Evolutionary conservation across 2,329 filamentous ascomycete genomes (phyloP), one percentile per base, ranked within the genome.

Genomic region (Domatiomyces catenatus): DNA sequence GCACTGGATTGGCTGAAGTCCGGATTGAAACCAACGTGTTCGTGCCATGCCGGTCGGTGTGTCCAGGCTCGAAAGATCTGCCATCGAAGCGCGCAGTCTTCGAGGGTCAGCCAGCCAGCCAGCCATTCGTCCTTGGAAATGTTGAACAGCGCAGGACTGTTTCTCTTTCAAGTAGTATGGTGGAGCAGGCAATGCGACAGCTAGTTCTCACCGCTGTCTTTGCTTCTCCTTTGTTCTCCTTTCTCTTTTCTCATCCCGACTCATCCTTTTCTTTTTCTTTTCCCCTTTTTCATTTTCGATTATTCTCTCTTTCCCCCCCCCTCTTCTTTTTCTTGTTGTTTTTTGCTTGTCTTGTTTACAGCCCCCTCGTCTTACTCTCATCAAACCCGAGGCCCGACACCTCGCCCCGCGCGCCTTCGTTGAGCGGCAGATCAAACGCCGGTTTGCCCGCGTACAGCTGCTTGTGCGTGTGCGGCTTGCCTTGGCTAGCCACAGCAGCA

Each of bases 391-490:
- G 26, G 15, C 56, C 55, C 42, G 56, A 20, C 8, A 58, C 57
- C 48, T 59, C 57, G 2, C 56, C 56, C 43, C 60, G n/a, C 65
- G 65, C 63, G 84, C 83, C 66, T 84, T 78, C 44, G 82, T 83
- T 81, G 66, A 77, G 74, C 66, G 77, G 79, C 55, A 78, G 77
- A n/a, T 78, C 76, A 64, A 84, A 87, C 7, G 83, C 84, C 45
- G 80, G 75, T 62, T 79, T 80, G 28, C 87, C 87, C 15, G 81
- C 86, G 66, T 94, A 94, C 58, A 94, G 67, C 71, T 92, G 82
- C 63, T 81, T 75, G 32, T 39, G 32, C 43, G 61, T 75, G 32
- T 39, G 32, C 43, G 61, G 60, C 28, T 62, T 58, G 19, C 58
- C 52, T 22, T 58, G 58, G 10, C 50, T 42, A 44, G 22, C 6